phyloP scores from a whole-genome alignment of 176 grass and related monocot genomes.

The Phoenix roebelenii region DNA sequence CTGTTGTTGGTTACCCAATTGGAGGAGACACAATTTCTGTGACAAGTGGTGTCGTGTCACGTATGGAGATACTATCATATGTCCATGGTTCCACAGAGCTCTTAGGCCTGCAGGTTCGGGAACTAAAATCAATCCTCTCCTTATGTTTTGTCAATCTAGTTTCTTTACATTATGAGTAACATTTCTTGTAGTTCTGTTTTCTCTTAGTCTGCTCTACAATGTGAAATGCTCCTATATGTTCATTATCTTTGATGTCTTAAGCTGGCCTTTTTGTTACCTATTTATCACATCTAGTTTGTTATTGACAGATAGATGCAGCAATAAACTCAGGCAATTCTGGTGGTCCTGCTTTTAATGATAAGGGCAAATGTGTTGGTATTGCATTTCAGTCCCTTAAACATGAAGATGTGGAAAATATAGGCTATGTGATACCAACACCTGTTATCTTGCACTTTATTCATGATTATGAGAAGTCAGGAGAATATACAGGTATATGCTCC shows the following conservation, averaged over 20 bases:
- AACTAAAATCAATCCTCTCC: neutral
- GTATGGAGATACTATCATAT: constrained; percentile 97
- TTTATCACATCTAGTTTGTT: constrained; percentile 5
- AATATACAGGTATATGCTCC: constrained; percentile 61
- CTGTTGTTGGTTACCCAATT: constrained; percentile 95
- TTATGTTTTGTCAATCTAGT: too few species aligned
- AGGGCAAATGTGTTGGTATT: constrained; percentile 83
- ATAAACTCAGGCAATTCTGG: constrained; percentile 99
- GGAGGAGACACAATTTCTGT: constrained; percentile 97
- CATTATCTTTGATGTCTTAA: too few species aligned
- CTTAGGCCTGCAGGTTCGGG: constrained; percentile 73
- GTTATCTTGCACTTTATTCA: constrained; percentile 94
- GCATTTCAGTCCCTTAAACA: constrained; percentile 99
- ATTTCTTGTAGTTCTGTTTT: constrained; percentile 6
- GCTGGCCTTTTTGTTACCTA: too few species aligned
- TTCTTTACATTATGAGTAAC: neutral
- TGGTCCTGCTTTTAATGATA: constrained; percentile 88
- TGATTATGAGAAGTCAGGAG: constrained; percentile 79
- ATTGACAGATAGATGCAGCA: constrained; percentile 91
- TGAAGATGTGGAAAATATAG: constrained; percentile 98
- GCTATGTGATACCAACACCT: constrained; percentile 94
- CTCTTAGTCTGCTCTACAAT: neutral
- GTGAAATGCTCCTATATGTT: too few species aligned
- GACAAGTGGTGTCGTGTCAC: constrained; percentile 92
- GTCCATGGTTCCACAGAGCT: constrained; percentile 98